phyloP scores from a whole-genome alignment of 306 rosid genomes.

The Macrotyloma uniflorum region DNA sequence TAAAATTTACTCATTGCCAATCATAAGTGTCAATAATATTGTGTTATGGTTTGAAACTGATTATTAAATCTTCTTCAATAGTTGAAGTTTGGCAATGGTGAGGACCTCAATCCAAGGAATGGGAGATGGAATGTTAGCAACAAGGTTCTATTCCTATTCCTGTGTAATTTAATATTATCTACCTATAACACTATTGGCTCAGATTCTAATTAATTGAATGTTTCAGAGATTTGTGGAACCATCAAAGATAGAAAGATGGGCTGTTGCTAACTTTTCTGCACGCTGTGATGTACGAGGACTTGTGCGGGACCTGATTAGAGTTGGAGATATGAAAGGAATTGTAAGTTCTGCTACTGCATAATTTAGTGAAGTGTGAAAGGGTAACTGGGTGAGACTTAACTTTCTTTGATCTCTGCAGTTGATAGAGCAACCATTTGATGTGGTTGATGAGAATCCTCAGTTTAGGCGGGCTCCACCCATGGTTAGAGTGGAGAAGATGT shows the following conservation, averaged over 20 bases:
- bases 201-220: slow-evolving; percentile 36
- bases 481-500: slow-evolving; percentile 93
- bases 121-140: slow-evolving; percentile 90
- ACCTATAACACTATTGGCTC: slow-evolving; percentile 43
- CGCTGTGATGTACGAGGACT: slow-evolving; percentile 74
- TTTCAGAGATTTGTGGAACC: slow-evolving; percentile 81
- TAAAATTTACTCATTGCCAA: too few species aligned
- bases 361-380: neutral
- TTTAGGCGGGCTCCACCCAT: slow-evolving; percentile 87
- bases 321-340: slow-evolving; percentile 72
- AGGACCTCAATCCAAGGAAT: slow-evolving; percentile 83
- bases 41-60: neutral
- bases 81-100: slow-evolving; percentile 93
- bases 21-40: neutral
- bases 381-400: slow-evolving; percentile 8
- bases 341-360: slow-evolving; percentile 54
- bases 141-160: slow-evolving; percentile 54
- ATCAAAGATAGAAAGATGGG: slow-evolving; percentile 80
- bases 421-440: slow-evolving; percentile 68
- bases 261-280: slow-evolving; percentile 86
- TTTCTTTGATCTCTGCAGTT: slow-evolving; percentile 41
- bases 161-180: slow-evolving; percentile 5
- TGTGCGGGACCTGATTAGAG: slow-evolving; percentile 63
- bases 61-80: slow-evolving; percentile 36
- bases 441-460: slow-evolving; percentile 73